phyloP scores from a whole-genome alignment of 2,329 filamentous ascomycete genomes.

The Aspergillus quadrilineatus region DNA sequence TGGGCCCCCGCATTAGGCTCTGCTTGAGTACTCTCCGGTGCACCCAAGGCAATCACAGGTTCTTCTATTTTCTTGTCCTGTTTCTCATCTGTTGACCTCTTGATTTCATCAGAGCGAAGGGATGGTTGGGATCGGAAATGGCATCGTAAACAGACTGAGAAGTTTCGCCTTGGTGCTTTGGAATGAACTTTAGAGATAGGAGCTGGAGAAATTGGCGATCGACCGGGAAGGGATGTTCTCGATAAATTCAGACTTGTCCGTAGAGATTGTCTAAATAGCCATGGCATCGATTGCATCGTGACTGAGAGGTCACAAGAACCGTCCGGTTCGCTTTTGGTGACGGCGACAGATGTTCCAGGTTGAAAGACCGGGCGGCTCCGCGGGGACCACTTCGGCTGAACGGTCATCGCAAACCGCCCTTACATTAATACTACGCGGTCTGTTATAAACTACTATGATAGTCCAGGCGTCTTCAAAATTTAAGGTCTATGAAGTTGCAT shows the following conservation, averaged over 20 bases:
- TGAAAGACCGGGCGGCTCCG: constrained; percentile 6
- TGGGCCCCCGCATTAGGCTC: constrained; percentile 24
- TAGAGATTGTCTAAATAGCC: constrained; percentile 41
- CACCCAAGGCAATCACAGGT: constrained; percentile 24
- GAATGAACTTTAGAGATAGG: constrained; percentile 20
- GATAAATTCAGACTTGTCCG: constrained; percentile 28
- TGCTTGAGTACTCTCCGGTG: constrained; percentile 19
- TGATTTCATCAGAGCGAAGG: constrained; percentile 27
- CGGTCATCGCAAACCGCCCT: background rate
- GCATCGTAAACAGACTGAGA: constrained; percentile 46
- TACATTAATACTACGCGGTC: too few species aligned
- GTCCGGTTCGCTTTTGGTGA: constrained; percentile 19
- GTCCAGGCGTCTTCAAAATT: background rate
- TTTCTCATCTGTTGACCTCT: constrained; percentile 1
- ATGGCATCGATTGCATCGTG: constrained; percentile 44
- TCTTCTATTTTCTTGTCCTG: constrained; percentile 17
- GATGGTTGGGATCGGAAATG: constrained; percentile 37
- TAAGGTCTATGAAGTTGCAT: background rate
- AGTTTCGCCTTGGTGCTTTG: constrained; percentile 26
- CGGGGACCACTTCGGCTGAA: background rate
- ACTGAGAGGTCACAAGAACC: constrained; percentile 22
- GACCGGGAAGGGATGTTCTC: constrained; percentile 23
- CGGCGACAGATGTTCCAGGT: constrained; percentile 4
- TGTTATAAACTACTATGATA: background rate
- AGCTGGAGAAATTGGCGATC: constrained; percentile 24